Evolutionary conservation across 2,329 filamentous ascomycete genomes (phyloP).

Genomic region (Chaetomiaceae sp.): DNA sequence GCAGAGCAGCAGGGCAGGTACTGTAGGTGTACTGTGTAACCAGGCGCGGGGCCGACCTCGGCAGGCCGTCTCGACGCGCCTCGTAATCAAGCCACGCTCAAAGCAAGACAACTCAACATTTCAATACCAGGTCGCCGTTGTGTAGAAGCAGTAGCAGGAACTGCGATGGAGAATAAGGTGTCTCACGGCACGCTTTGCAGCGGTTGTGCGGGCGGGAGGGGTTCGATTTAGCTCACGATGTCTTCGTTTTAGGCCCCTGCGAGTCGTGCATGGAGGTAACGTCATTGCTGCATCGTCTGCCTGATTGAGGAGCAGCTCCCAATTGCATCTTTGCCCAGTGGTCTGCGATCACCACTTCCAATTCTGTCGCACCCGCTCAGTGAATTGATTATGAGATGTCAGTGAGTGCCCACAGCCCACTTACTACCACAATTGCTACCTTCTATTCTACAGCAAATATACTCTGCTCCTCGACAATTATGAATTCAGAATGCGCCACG

Average conservation of each 20-base stretch:
- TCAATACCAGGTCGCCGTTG: not conserved
- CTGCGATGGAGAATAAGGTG: not conserved
- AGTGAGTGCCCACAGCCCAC: not conserved
- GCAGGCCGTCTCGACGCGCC: not conserved
- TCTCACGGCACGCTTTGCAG: constrained; percentile 7
- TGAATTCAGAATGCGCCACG: too few relatives aligned
- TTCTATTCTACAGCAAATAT: too few relatives aligned
- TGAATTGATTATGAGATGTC: not conserved
- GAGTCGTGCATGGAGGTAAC: constrained; percentile 7
- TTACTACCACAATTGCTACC: too few relatives aligned
- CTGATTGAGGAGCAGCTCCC: constrained; percentile 1
- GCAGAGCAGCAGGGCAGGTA: too few relatives aligned
- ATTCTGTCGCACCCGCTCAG: not conserved
- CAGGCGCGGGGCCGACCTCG: too few relatives aligned
- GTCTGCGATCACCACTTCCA: too few relatives aligned
- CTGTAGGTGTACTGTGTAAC: too few relatives aligned
- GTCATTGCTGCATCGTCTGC: constrained; percentile 24
- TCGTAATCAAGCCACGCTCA: not conserved
- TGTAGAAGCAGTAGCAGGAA: not conserved
- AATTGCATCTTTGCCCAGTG: not conserved
- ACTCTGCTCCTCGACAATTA: too few relatives aligned
- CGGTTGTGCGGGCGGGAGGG: not conserved
- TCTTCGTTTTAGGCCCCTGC: constrained; percentile 10
- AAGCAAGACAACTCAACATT: not conserved
- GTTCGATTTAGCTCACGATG: constrained; percentile 6